Conservation (phyloP, 306 rosid genomes). For the Vigna mungo region DNA sequence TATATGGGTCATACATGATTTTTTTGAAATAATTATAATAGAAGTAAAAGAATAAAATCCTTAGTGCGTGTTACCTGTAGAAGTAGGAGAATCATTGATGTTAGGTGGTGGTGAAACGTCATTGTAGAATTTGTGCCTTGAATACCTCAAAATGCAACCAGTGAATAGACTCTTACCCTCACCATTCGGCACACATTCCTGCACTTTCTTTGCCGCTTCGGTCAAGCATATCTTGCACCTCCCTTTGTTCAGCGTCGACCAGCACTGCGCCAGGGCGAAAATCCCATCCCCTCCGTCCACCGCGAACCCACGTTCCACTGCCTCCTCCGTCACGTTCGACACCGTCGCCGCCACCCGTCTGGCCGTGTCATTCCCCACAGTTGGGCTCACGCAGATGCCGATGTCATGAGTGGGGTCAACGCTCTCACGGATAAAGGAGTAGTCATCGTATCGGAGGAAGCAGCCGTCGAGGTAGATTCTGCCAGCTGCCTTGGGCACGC, state of each 20-base stretch:
- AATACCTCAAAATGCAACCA: slow-evolving; percentile 67
- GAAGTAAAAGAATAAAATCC: neutral
- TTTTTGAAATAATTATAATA: no score
- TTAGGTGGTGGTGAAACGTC: neutral
- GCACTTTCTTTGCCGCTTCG: slow-evolving; percentile 30
- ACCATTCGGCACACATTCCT: slow-evolving; percentile 47
- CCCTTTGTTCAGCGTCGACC: slow-evolving; percentile 45
- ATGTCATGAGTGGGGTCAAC: slow-evolving; percentile 18
- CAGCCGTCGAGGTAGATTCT: slow-evolving; percentile 62
- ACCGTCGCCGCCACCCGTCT: slow-evolving; percentile 21
- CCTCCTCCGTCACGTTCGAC: slow-evolving; percentile 39
- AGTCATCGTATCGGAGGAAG: slow-evolving; percentile 60
- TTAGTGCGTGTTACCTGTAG: neutral
- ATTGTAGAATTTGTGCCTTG: slow-evolving; percentile 54
- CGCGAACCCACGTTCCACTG: slow-evolving; percentile 42
- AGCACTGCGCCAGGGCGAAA: slow-evolving; percentile 73
- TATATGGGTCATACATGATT: no score
- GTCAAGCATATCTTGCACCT: slow-evolving; percentile 51
- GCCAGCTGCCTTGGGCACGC: slow-evolving; percentile 53
- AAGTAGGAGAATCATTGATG: neutral
- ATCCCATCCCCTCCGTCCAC: slow-evolving; percentile 46
- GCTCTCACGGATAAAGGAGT: slow-evolving; percentile 45
- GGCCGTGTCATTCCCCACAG: neutral
- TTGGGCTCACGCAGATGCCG: slow-evolving; percentile 27
- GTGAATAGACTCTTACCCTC: slow-evolving; percentile 58